These are phyloP conservation scores for Crithidia fasciculata DNA, from an alignment of 208 protist genomes.

Conservation along the genomic window DNA sequence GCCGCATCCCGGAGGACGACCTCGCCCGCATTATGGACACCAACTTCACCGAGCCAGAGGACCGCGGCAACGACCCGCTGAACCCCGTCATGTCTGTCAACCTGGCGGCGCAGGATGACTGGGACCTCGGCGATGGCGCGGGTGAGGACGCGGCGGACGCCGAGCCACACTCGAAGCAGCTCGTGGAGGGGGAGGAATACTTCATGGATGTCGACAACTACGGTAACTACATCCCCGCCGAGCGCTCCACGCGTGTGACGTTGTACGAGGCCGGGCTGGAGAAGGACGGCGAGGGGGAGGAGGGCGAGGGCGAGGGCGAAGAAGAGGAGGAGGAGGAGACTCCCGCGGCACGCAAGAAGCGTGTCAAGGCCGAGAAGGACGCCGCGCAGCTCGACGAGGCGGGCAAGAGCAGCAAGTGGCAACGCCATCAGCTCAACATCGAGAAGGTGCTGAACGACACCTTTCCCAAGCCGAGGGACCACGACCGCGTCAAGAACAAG, in stretches of 20 bases:
- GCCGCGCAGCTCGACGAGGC: constrained; percentile 35
- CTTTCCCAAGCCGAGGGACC: constrained; percentile 75
- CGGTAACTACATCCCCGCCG: constrained; percentile 78
- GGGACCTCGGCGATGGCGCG: constrained; percentile 72
- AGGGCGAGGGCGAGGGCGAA: constrained; percentile 39
- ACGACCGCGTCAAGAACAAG: constrained; percentile 33
- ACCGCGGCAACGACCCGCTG: constrained; percentile 70
- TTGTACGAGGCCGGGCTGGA: constrained; percentile 76
- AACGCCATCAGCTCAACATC: constrained; percentile 84
- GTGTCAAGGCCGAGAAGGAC: constrained; percentile 45
- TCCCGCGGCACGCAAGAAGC: constrained; percentile 49
- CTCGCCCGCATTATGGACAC: constrained; percentile 71
- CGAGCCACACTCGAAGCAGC: constrained; percentile 50
- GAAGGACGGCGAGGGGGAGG: constrained; percentile 33
- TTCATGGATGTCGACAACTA: constrained; percentile 91
- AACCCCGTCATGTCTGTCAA: constrained; percentile 83
- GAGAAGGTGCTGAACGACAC: constrained; percentile 85
- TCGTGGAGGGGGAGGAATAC: constrained; percentile 82
- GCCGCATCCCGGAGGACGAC: constrained; percentile 62
- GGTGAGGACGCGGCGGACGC: constrained; percentile 32
- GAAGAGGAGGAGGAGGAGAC: constrained; percentile 35
- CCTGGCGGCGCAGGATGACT: constrained; percentile 81
- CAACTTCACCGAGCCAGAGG: constrained; percentile 39
- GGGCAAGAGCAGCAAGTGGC: constrained; percentile 70
- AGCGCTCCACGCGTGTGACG: constrained; percentile 73